Base-by-base conservation (phyloP, 2,329 filamentous ascomycete genomes). In the Claviceps arundinis region DNA sequence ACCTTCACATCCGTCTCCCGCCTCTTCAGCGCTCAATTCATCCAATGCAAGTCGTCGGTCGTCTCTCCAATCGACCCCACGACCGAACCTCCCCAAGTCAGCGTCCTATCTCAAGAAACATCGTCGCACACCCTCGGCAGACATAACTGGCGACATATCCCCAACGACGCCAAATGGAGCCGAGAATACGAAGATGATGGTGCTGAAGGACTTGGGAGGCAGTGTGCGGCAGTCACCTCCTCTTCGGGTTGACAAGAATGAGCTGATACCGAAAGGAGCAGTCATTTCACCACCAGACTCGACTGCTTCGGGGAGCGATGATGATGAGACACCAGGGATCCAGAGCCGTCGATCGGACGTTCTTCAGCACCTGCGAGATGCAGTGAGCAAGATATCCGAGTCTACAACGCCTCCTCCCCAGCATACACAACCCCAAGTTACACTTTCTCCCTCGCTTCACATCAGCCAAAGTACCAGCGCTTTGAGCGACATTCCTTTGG, bases 271-370 rank as follows among this genome's bases (percentile, higher is more conserved):
- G 43, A 80, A 81, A 56, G 89, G 88, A 55, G 89, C 88, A 56
- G 81, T 95, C 59, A 87, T 95, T 54, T 96, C 91, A 0, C 91
- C 91, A 38, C 91, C 91, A 9, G 91, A 96, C 61, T 95, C 90
- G 37, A 77, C 79, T 6, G 78, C 80, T 41, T 86, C 84, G 58
- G 90, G 84, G 26, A 89, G 90, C 67, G 90, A 95, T 64, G 89
- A 95, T 59, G 89, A 94, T 62, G 82, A 80, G 59, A 70, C 60
- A 24, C 66, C 65, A 2, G 66, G 73, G 50, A 62, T 70, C 5
- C 69, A 74, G 4, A 74, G 71, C n/a, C 70, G 75, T 48, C 68
- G 72, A 49, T 67, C 75, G 11, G 73, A 75, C 54, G 77, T 73
- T 57, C 64, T 79, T n/a, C 71, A 74, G 64, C 85, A 91, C 63